phyloP scores from a whole-genome alignment of 352 stramenopile genomes.

The Phytophthora pisi region DNA sequence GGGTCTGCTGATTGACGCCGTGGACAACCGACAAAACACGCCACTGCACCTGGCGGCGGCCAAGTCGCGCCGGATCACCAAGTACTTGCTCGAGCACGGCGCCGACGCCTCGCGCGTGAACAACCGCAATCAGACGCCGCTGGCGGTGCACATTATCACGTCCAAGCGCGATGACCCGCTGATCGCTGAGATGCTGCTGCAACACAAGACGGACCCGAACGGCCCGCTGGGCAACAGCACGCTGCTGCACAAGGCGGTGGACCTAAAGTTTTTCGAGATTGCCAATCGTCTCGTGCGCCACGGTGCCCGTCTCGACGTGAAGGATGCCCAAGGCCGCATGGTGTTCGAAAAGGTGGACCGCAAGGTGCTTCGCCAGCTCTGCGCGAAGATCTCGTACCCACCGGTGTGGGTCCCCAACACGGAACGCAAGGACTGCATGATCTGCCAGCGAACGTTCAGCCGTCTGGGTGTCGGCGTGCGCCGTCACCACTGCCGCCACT shows the following conservation, averaged over 20 bases:
- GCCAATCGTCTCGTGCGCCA: slow-evolving; percentile 78
- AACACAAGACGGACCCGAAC: slow-evolving; percentile 80
- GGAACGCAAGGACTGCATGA: slow-evolving; percentile 79
- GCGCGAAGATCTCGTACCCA: slow-evolving; percentile 76
- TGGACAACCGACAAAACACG: slow-evolving; percentile 79
- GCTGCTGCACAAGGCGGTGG: slow-evolving; percentile 76
- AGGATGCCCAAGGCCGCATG: slow-evolving; percentile 79
- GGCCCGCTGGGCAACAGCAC: slow-evolving; percentile 65
- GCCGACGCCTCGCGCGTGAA: slow-evolving; percentile 70
- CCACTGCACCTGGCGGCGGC: slow-evolving; percentile 78
- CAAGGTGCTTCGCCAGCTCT: slow-evolving; percentile 73
- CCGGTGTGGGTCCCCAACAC: slow-evolving; percentile 84
- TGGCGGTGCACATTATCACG: slow-evolving; percentile 83
- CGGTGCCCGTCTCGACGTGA: slow-evolving; percentile 74
- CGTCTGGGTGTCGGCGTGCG: slow-evolving; percentile 64
- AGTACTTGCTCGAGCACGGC: slow-evolving; percentile 78
- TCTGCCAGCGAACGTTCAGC: slow-evolving; percentile 78
- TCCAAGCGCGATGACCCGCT: slow-evolving; percentile 76
- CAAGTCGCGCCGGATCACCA: slow-evolving; percentile 84
- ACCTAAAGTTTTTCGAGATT: slow-evolving; percentile 75
- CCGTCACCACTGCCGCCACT: slow-evolving; percentile 88
- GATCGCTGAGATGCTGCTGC: slow-evolving; percentile 80
- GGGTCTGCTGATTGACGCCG: slow-evolving; percentile 66
- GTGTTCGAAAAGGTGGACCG: slow-evolving; percentile 87
- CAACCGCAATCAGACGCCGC: slow-evolving; percentile 70